A percentile compares a stretch with the other conserved stretches of the same genome.
phyloP scores from a whole-genome alignment of 306 rosid genomes.

The Castanea sativa region DNA sequence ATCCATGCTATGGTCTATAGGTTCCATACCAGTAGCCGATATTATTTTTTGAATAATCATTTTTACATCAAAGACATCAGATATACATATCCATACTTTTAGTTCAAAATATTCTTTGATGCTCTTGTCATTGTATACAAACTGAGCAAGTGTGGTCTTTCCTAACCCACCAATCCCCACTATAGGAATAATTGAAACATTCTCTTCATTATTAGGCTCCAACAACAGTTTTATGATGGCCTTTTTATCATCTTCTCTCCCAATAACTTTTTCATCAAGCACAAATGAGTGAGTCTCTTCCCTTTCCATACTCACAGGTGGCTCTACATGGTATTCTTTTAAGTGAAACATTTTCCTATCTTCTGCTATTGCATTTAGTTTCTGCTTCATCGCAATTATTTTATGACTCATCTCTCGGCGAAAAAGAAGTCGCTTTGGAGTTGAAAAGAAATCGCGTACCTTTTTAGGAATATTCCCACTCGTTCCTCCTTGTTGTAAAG shows the following conservation, averaged over 20 bases:
- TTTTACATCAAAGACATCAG: no score
- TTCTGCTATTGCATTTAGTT: no score
- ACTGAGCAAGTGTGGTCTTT: slow-evolving; percentile 47
- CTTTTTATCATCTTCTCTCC: slow-evolving; percentile 26
- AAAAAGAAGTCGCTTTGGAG: no score
- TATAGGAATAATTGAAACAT: slow-evolving; percentile 29
- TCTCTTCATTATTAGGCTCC: background rate
- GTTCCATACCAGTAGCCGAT: accelerated
- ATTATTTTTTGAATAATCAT: slow-evolving; percentile 26
- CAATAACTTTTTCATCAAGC: slow-evolving; percentile 10
- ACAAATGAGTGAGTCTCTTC: no score
- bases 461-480: no score
- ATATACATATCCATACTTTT: background rate
- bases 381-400: no score
- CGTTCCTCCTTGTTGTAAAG: no score
- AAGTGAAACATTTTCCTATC: no score
- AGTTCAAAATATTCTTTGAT: slow-evolving; percentile 16
- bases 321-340: no score
- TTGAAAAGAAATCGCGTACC: no score
- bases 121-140: slow-evolving; percentile 21
- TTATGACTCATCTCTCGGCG: no score
- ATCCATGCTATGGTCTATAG: slow-evolving; percentile 11
- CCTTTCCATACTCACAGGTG: no score
- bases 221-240: slow-evolving; percentile 5
- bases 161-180: slow-evolving; percentile 52